phyloP scores from a whole-genome alignment of 2,329 filamentous ascomycete species.

The Aspergillus jensenii region DNA sequence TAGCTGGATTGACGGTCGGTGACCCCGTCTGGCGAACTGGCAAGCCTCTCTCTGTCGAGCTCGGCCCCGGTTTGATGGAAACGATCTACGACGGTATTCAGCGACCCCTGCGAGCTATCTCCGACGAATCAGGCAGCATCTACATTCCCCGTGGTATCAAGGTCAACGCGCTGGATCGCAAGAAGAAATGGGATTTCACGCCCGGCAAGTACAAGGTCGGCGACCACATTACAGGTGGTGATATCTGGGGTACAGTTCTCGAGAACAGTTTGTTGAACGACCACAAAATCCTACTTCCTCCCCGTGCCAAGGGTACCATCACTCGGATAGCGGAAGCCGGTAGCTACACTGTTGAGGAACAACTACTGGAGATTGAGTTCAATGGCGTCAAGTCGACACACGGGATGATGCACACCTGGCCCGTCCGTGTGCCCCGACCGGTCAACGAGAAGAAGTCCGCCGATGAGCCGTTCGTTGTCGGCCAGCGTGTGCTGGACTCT shows the following conservation, averaged over 20 bases:
- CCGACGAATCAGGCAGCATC: slow-evolving; percentile 76
- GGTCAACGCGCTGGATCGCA: slow-evolving; percentile 81
- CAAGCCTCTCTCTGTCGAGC: slow-evolving; percentile 95
- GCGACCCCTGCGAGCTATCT: slow-evolving; percentile 84
- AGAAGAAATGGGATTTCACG: slow-evolving; percentile 95
- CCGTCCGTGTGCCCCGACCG: slow-evolving; percentile 91
- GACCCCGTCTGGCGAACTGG: slow-evolving; percentile 88
- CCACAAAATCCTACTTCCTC: slow-evolving; percentile 90
- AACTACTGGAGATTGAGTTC: slow-evolving; percentile 94
- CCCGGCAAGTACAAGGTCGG: slow-evolving; percentile 83
- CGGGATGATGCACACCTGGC: slow-evolving; percentile 99
- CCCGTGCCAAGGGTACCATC: slow-evolving; percentile 85
- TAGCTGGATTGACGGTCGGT: slow-evolving; percentile 88
- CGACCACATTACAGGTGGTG: slow-evolving; percentile 94
- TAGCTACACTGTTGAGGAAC: slow-evolving; percentile 89
- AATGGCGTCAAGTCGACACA: slow-evolving; percentile 92
- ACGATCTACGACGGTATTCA: slow-evolving; percentile 99
- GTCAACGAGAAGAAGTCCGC: slow-evolving; percentile 89
- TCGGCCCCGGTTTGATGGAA: slow-evolving; percentile 94
- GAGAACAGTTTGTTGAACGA: slow-evolving; percentile 94
- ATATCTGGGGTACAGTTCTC: slow-evolving; percentile 91
- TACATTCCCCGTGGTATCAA: slow-evolving; percentile 96
- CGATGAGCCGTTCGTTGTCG: slow-evolving; percentile 89
- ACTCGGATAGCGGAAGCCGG: slow-evolving; percentile 87
- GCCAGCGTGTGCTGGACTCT: slow-evolving; percentile 92